Evolutionary conservation across 306 rosid genomes (phyloP), one percentile per base, ranked within the genome.

Genomic region (Trichosanthes truncata): DNA sequence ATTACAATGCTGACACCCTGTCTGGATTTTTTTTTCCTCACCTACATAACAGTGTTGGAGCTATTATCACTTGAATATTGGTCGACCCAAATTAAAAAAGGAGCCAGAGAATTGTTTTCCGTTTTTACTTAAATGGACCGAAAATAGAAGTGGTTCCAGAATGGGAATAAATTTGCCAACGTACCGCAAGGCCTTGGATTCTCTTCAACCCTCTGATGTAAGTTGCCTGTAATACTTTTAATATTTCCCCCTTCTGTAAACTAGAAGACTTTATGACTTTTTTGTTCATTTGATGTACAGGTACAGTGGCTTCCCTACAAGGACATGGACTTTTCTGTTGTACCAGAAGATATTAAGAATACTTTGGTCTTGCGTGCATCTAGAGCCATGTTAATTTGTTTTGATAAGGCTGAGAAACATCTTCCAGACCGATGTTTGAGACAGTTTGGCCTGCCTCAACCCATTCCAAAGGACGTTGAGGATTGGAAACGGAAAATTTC

Each of bases 181-280:
- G 74, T 93, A 93, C 82, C 89, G 97, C 79, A 93, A 91, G 88
- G 92, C 92, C 83, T 87, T 93, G 82, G 97, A 90, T 83, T 89
- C 88, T 67, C 93, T 93, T 84, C 85, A 87, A 66, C 84, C 91
- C 56, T 84, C 82, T 49, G 91, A 87, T 84, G 98, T 89, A 89
- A 85, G 97, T 86, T 77, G 56, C 45, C 49, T 49, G 12, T 29
- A 76, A 48, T 40, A 29, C 14, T 40, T 71, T 10, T 36, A 33
- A 13, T 29, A 48, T 69, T 59, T 71, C 56, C 77, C 72, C 68
- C 62, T 75, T 36, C 36, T 77, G 53, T 65, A 77, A 1, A 49
- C 6, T 36, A 43, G 60, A 74, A 79, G 33, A 52, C 79, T 14
- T 9, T 36, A 80, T 71, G 81, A 43, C 56, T 57, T 80, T n/a